Base-by-base conservation (phyloP, 768 basidiomycete genomes). In the Rickenella mellea region DNA sequence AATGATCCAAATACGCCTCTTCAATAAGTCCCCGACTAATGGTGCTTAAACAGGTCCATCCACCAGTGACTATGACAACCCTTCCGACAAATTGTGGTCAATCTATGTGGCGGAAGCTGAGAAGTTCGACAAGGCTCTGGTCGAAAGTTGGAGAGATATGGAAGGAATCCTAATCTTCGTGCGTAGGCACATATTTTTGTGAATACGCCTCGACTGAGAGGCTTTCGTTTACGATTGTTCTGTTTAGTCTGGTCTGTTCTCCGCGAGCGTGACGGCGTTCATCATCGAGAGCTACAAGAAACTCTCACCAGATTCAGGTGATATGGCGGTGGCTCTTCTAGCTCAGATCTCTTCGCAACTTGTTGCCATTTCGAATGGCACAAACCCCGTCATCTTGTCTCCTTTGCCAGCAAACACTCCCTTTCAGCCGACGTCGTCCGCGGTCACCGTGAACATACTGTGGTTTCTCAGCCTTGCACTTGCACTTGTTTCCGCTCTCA, bases 131-230 rank as follows among this genome's bases (percentile, higher is more conserved):
- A 37, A 36, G 14, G 30, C 15, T 28, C 17, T 51, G 38, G 24
- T 24, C 5, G 49, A 50, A 7, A 27, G 48, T 11, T 49, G 41
- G 28, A 41, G 42, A 33, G 41, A 48, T 17, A 40, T 47, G 22
- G 48, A 49, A 24, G 48, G 41, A 5, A 45, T 42, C 30, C 40
- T 51, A 2, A 29, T 51, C 19, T 51, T 51, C 9, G 50, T 51
- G 29, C 31, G 49, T 21, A n/a, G n/a, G n/a, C n/a, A n/a, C n/a
- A n/a, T n/a, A n/a, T n/a, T n/a, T n/a, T n/a, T n/a, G n/a, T n/a
- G n/a, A n/a, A n/a, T n/a, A n/a, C n/a, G n/a, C n/a, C n/a, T n/a
- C n/a, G n/a, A n/a, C n/a, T 24, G n/a, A n/a, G n/a, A n/a, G n/a
- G n/a, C n/a, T n/a, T n/a, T n/a, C n/a, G n/a, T n/a, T n/a, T n/a